Conservation (phyloP, 1,284 basidiomycete genomes). For the Albatrellus sp. region DNA sequence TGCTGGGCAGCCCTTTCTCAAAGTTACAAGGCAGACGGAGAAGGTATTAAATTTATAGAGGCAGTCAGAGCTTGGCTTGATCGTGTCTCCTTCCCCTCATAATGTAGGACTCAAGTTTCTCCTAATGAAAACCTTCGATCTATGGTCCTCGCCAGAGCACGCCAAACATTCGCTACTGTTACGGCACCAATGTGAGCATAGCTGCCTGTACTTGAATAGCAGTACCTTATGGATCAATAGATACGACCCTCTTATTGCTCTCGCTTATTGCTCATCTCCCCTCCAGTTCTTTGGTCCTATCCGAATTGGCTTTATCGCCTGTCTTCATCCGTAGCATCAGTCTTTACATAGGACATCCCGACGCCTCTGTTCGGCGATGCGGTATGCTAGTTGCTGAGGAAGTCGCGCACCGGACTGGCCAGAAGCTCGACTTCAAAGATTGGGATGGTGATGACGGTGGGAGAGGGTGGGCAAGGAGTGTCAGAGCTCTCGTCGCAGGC, state of each 20-base stretch:
- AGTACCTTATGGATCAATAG: constrained; percentile 21
- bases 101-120: constrained; percentile 34
- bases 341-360: constrained; percentile 69
- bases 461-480: constrained; percentile 47
- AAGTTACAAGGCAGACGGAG: constrained; percentile 19
- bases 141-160: constrained; percentile 57
- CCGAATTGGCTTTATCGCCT: constrained; percentile 37
- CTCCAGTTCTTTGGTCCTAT: constrained; percentile 22
- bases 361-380: constrained; percentile 68
- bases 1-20: constrained; percentile 45
- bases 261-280: constrained; percentile 50
- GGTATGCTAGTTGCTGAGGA: constrained; percentile 92
- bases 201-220: background rate
- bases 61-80: background rate
- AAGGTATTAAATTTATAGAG: constrained; percentile 19
- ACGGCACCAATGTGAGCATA: constrained; percentile 48
- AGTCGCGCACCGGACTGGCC: constrained; percentile 46
- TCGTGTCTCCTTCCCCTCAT: constrained; percentile 3
- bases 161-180: constrained; percentile 63
- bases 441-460: constrained; percentile 79
- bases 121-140: constrained; percentile 34
- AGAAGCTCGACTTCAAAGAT: constrained; percentile 64
- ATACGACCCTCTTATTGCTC: constrained; percentile 61
- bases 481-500: constrained; percentile 38
- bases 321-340: constrained; percentile 67